A percentile compares a stretch with the other conserved stretches of the same genome.
Evolutionary conservation across 768 basidiomycete species (phyloP).

Genomic region (Macrolepiota dolichaula): DNA sequence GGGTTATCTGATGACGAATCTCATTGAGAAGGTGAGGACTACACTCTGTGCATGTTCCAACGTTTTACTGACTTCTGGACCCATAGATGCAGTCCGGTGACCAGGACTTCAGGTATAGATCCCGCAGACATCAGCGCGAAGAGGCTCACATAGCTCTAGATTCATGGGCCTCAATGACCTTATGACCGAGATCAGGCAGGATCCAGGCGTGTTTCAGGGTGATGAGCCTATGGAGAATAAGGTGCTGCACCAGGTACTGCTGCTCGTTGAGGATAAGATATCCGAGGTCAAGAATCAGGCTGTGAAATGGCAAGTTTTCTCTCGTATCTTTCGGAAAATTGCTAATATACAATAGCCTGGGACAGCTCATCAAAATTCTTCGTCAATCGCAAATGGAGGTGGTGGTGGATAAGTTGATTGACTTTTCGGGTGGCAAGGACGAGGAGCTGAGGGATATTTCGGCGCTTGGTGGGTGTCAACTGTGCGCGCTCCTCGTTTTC

Average conservation of each 20-base stretch:
- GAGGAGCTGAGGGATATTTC: slow-evolving; percentile 95
- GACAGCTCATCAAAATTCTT: slow-evolving; percentile 87
- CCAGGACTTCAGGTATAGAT: slow-evolving; percentile 79
- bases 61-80: slow-evolving; percentile 4
- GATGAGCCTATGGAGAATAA: slow-evolving; percentile 87
- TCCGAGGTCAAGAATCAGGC: slow-evolving; percentile 98
- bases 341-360: slow-evolving; percentile 54
- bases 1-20: slow-evolving; percentile 78
- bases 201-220: slow-evolving; percentile 70
- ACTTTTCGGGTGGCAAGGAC: slow-evolving; percentile 81
- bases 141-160: slow-evolving; percentile 36
- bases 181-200: slow-evolving; percentile 81
- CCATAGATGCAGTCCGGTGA: slow-evolving; percentile 84
- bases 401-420: slow-evolving; percentile 87
- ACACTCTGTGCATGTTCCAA: not conserved
- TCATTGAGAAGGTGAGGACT: slow-evolving; percentile 69
- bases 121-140: slow-evolving; percentile 14
- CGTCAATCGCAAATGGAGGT: slow-evolving; percentile 78
- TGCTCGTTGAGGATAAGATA: slow-evolving; percentile 89
- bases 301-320: slow-evolving; percentile 78
- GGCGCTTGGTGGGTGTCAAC: slow-evolving; percentile 63
- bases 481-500: slow-evolving; percentile 47
- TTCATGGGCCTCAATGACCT: slow-evolving; percentile 98
- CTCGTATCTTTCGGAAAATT: not conserved
- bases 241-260: slow-evolving; percentile 79